Conservation (phyloP, 1,284 basidiomycete genomes). For the Hemileccinum hortonii region DNA sequence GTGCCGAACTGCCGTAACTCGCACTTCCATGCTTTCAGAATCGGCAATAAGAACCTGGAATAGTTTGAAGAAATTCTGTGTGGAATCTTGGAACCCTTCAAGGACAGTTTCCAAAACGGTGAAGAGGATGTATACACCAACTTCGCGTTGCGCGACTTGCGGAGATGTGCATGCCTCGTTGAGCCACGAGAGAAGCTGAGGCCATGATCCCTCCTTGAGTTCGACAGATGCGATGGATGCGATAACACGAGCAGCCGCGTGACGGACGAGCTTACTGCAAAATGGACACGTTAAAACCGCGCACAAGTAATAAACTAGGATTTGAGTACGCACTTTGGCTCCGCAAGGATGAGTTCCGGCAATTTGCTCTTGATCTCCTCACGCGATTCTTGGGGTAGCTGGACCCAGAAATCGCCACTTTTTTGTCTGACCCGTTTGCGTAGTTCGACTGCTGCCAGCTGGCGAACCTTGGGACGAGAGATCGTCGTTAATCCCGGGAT, state of each 20-base stretch:
- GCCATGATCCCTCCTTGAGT: slow-evolving; percentile 82
- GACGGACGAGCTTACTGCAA: slow-evolving; percentile 79
- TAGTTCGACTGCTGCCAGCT: slow-evolving; percentile 97
- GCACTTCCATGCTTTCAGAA: slow-evolving; percentile 87
- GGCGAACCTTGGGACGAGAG: slow-evolving; percentile 70
- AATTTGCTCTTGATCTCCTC: slow-evolving; percentile 85
- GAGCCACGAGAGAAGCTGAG: slow-evolving; percentile 86
- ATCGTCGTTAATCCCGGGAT: slow-evolving; percentile 8
- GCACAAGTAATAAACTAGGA: no score
- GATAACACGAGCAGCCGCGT: slow-evolving; percentile 88
- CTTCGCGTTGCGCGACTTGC: slow-evolving; percentile 80
- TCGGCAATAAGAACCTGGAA: slow-evolving; percentile 82
- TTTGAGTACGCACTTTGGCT: slow-evolving; percentile 63
- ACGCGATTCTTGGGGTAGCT: slow-evolving; percentile 70
- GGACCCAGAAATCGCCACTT: slow-evolving; percentile 83
- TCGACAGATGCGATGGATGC: slow-evolving; percentile 93
- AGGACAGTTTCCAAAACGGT: slow-evolving; percentile 91
- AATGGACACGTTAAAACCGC: slow-evolving; percentile 5
- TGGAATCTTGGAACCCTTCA: slow-evolving; percentile 80
- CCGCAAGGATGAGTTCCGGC: slow-evolving; percentile 76
- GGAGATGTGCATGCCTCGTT: slow-evolving; percentile 75
- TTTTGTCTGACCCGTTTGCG: slow-evolving; percentile 87
- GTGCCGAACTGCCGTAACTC: slow-evolving; percentile 85
- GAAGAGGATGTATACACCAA: slow-evolving; percentile 89
- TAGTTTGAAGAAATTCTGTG: slow-evolving; percentile 79